These are phyloP conservation scores for Azolla pinnata DNA, from an alignment of 75 land plant genomes.

Conservation along the genomic window DNA sequence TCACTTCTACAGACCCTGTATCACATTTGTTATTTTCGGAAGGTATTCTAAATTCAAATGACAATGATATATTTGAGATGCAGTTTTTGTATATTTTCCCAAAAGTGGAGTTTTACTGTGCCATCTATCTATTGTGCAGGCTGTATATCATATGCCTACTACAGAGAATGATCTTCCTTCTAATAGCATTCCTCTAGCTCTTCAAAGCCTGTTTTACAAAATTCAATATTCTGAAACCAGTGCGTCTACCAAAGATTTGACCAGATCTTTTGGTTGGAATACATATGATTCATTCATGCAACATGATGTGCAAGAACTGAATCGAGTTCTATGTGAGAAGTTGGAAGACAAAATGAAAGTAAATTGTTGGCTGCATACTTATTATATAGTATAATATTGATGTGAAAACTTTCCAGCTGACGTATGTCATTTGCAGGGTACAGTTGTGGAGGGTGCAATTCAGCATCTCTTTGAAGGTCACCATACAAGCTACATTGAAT, in stretches of 20 bases:
- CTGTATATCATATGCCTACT: slow-evolving; percentile 98
- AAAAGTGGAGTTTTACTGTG: too few relatives aligned
- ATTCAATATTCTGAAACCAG: slow-evolving; percentile 88
- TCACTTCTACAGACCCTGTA: slow-evolving; percentile 90
- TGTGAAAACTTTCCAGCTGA: too few relatives aligned
- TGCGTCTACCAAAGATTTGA: slow-evolving; percentile 94
- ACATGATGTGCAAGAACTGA: slow-evolving; percentile 97
- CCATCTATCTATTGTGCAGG: too few relatives aligned
- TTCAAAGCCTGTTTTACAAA: slow-evolving; percentile 96
- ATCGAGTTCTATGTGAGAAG: slow-evolving; percentile 88
- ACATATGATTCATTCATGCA: slow-evolving; percentile 99
- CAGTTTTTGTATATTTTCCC: neutral
- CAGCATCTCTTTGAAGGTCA: slow-evolving; percentile 94
- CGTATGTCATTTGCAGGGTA: too few relatives aligned
- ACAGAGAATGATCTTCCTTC: slow-evolving; percentile 94
- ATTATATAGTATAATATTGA: too few relatives aligned
- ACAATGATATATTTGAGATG: too few relatives aligned
- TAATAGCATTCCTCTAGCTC: slow-evolving; percentile 88
- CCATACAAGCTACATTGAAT: slow-evolving; percentile 94
- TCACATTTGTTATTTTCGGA: slow-evolving; percentile 88
- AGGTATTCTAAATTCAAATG: too few relatives aligned
- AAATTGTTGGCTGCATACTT: neutral
- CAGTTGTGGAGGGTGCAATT: slow-evolving; percentile 93
- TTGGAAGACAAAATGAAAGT: slow-evolving; percentile 99
- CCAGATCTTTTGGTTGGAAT: slow-evolving; percentile 99